Evolutionary conservation across 805 yeast species (phyloP).

Genomic region (Nakazawaea ambrosiae): DNA sequence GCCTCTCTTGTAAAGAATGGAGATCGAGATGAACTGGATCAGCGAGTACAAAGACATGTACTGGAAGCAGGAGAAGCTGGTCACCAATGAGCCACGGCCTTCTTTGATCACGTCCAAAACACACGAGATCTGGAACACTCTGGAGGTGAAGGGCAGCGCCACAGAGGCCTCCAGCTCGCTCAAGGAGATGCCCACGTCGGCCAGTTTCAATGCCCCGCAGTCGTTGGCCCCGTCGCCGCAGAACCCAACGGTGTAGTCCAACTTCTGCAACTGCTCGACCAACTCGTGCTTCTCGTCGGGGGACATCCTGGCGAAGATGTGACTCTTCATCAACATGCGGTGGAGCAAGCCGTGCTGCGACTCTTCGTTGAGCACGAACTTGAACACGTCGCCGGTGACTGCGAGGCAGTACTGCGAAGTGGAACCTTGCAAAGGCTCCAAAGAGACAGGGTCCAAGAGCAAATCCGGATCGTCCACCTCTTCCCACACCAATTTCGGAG

Average conservation of each 20-base stretch:
- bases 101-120: slow-evolving; percentile 87
- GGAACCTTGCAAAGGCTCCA: slow-evolving; percentile 35
- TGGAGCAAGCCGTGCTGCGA: slow-evolving; percentile 32
- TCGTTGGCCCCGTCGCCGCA: slow-evolving; percentile 99
- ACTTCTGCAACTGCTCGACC: slow-evolving; percentile 73
- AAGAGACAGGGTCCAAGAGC: slow-evolving; percentile 56
- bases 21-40: slow-evolving; percentile 85
- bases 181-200: slow-evolving; percentile 92
- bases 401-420: slow-evolving; percentile 58
- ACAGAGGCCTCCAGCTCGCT: slow-evolving; percentile 98
- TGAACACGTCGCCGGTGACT: slow-evolving; percentile 87
- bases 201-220: slow-evolving; percentile 97
- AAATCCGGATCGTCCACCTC: slow-evolving; percentile 54
- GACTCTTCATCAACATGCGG: slow-evolving; percentile 60
- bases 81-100: slow-evolving; percentile 91
- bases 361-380: slow-evolving; percentile 59
- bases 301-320: slow-evolving; percentile 93
- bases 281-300: slow-evolving; percentile 98
- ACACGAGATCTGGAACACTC: slow-evolving; percentile 86
- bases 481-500: slow-evolving; percentile 43
- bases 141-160: slow-evolving; percentile 96
- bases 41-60: slow-evolving; percentile 97
- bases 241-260: slow-evolving; percentile 92
- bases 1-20: slow-evolving; percentile 80
- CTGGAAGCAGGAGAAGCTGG: slow-evolving; percentile 95